Conservation (phyloP, 129 eudicot species). For the Pulicaria dysenterica region DNA sequence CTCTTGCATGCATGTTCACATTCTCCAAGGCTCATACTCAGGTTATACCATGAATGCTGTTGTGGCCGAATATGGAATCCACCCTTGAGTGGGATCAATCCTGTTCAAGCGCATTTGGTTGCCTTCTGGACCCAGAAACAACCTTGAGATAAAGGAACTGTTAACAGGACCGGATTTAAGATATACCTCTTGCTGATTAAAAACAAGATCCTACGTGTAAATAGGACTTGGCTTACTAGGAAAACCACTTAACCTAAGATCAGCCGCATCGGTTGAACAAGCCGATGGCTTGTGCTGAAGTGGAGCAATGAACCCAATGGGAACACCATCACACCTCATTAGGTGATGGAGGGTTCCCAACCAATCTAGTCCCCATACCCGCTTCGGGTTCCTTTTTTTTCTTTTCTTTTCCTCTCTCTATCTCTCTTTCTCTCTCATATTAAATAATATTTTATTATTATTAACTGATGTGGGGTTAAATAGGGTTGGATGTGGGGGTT, state of each 20-base stretch:
- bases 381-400: no score
- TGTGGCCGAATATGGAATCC: conserved; percentile 3
- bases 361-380: no score
- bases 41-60: conserved; percentile 18
- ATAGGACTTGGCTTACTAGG: conserved; percentile 3
- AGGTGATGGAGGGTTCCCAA: no score
- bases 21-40: conserved; percentile 21
- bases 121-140: background rate
- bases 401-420: no score
- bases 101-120: conserved; percentile 1
- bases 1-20: conserved; percentile 30
- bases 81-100: conserved; percentile 17
- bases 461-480: no score
- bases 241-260: conserved; percentile 20
- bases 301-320: no score
- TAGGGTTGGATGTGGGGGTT: no score
- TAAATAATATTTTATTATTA: no score
- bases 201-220: conserved; percentile 7
- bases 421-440: no score
- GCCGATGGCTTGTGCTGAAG: no score
- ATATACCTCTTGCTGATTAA: conserved; percentile 25
- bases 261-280: no score
- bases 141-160: background rate
- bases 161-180: background rate
- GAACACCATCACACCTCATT: no score